Evolutionary conservation across 2,329 filamentous ascomycete species (phyloP).

Genomic region (Aspergillus puulaauensis): DNA sequence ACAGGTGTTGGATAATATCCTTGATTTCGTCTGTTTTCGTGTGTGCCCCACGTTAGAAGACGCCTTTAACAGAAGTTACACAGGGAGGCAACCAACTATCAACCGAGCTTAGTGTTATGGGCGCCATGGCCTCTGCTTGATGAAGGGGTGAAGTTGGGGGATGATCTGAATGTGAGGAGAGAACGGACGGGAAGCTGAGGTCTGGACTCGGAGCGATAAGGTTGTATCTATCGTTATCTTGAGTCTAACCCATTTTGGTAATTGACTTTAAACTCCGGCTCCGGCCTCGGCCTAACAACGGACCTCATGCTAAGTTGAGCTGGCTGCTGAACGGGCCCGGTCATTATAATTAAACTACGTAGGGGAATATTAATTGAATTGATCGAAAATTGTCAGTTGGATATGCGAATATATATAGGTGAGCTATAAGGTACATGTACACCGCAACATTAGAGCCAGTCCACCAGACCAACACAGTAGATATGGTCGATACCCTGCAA

Average conservation of each 20-base stretch:
- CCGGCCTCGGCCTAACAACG: too few species aligned
- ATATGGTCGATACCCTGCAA: constrained; percentile 8
- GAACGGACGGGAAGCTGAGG: neutral
- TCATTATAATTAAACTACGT: neutral
- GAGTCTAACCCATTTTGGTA: constrained; percentile 14
- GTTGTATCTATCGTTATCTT: neutral
- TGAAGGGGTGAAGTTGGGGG: neutral
- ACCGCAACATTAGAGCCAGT: constrained; percentile 11
- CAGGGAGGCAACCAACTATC: constrained; percentile 29
- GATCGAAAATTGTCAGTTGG: neutral
- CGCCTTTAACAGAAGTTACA: neutral
- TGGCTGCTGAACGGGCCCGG: neutral
- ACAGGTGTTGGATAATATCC: constrained; percentile 62
- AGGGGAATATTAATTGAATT: neutral
- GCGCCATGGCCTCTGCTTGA: constrained; percentile 29
- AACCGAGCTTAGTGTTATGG: constrained; percentile 33
- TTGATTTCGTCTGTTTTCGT: constrained; percentile 52
- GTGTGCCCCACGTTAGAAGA: neutral
- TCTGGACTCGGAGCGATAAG: neutral
- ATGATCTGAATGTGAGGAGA: neutral
- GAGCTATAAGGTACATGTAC: constrained; percentile 12
- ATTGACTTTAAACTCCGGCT: neutral
- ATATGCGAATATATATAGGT: constrained; percentile 5
- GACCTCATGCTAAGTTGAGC: too few species aligned
- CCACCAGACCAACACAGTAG: constrained; percentile 3